A percentile compares a stretch with the other conserved stretches of the same genome.
phyloP scores from a whole-genome alignment of 23 red algal genomes.

The Cyanidioschyzon merolae region DNA sequence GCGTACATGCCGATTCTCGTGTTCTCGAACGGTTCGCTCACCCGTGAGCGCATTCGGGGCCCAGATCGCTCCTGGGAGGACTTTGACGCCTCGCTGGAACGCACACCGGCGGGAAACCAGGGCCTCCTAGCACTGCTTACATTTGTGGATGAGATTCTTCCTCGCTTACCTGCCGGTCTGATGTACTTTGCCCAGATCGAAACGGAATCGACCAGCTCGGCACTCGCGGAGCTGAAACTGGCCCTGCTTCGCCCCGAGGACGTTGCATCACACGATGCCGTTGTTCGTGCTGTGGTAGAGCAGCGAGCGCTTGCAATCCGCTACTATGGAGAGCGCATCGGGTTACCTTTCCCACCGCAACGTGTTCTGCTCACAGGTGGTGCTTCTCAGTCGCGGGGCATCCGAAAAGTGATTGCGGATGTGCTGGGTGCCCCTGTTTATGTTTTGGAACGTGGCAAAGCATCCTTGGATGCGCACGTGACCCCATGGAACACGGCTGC shows the following conservation, averaged over 20 bases:
- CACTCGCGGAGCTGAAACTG: not conserved
- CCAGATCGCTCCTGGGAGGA: constrained; percentile 12
- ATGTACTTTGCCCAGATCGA: not conserved
- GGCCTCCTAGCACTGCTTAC: constrained; percentile 25
- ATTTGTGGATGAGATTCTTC: constrained; percentile 30
- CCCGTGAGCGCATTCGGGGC: constrained; percentile 24
- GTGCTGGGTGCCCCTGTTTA: constrained; percentile 24
- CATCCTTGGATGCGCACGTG: not conserved
- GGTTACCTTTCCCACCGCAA: constrained; percentile 16
- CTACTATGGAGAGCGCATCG: constrained; percentile 14
- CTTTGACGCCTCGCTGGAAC: constrained; percentile 18
- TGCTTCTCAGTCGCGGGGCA: constrained; percentile 16
- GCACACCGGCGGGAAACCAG: constrained; percentile 34
- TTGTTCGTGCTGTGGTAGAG: constrained; percentile 34
- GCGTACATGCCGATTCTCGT: constrained; percentile 33
- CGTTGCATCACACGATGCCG: constrained; percentile 8
- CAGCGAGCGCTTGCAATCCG: constrained; percentile 27
- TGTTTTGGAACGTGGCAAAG: not conserved
- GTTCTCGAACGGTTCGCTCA: constrained; percentile 36
- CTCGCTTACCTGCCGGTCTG: not conserved
- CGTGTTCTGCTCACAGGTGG: constrained; percentile 31
- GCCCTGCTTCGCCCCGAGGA: not conserved
- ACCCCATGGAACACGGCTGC: constrained; percentile 15
- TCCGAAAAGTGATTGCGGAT: constrained; percentile 31
- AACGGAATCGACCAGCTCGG: not conserved